Base-by-base conservation (phyloP, 1,284 basidiomycete genomes). In the Porodaedalea pini region DNA sequence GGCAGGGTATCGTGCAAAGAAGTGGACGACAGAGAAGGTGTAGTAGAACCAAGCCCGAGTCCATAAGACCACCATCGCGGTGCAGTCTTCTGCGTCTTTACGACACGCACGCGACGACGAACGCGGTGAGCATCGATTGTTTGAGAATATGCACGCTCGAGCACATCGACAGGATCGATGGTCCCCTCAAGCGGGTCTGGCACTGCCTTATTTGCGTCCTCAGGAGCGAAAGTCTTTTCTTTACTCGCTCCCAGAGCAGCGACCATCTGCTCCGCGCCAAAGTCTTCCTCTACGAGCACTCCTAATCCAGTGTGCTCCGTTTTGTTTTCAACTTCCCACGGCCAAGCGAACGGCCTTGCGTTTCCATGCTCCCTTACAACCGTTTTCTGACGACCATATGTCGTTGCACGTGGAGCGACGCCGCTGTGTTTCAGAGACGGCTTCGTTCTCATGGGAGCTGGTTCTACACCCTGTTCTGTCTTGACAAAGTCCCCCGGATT, bases 121-220 rank as follows among this genome's bases (percentile, higher is more conserved):
- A 54, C 40, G 7, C 43, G 53, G 34, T 58, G 56, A 11, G 56
- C 56, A 32, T 52, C 51, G 15, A 58, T 21, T 15, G 56, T 41
- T n/a, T 54, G 57, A n/a, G 40, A 39, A 45, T 61, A 63, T 6
- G 62, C 53, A 17, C 62, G 59, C 44, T 63, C 56, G 4, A 63
- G 54, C 21, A 63, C 60, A 43, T 61, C 62, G 32, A 63, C 37
- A 21, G 62, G 62, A 25, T 61, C 48, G 23, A 61, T 43, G n/a
- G 43, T 54, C 10, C 37, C 51, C 23, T 44, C 41, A 2, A 54
- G 25, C 15, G 56, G 51, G 34, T 48, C 47, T 51, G 50, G 31
- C 21, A 21, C 17, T 17, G 23, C 21, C 29, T 17, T 29, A 29
- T 17, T 17, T 15, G 41, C 21, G 19, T 25, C 45, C 13, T 17